Conservation (phyloP, 2,329 filamentous ascomycete species). For the Raffaelea albimanens region DNA sequence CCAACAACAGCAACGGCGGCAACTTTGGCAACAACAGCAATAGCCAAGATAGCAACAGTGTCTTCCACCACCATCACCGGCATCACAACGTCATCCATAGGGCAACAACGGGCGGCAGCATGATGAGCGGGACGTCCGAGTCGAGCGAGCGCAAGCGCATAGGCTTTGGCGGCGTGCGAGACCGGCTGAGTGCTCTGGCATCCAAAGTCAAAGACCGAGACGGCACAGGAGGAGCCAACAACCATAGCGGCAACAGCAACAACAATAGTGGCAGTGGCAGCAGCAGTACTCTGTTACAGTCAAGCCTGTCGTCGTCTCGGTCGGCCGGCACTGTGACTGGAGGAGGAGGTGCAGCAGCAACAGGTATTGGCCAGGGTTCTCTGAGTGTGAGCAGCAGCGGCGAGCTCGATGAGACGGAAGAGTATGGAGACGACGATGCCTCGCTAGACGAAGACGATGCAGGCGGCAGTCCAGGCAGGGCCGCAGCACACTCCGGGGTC, state of each 20-base stretch:
- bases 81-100: neutral
- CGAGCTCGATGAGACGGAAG: neutral
- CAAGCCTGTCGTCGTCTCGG: neutral
- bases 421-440: neutral
- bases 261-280: neutral
- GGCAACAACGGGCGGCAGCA: conserved; percentile 4
- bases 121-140: too few relatives aligned
- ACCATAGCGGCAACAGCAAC: neutral
- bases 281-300: neutral
- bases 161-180: conserved; percentile 12
- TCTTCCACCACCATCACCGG: too few relatives aligned
- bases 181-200: conserved; percentile 17
- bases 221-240: neutral
- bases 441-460: neutral
- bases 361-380: too few relatives aligned
- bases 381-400: neutral
- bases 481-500: too few relatives aligned
- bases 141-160: conserved; percentile 10
- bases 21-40: neutral
- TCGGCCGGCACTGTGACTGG: conserved; percentile 2
- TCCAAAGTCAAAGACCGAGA: conserved; percentile 16
- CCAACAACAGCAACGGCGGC: neutral
- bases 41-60: conserved; percentile 5
- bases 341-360: neutral
- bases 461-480: too few relatives aligned